These are phyloP conservation scores for Dinochytrium kinnereticum DNA, from an alignment of 371 early-diverging fungal genomes.

Conservation along the genomic window DNA sequence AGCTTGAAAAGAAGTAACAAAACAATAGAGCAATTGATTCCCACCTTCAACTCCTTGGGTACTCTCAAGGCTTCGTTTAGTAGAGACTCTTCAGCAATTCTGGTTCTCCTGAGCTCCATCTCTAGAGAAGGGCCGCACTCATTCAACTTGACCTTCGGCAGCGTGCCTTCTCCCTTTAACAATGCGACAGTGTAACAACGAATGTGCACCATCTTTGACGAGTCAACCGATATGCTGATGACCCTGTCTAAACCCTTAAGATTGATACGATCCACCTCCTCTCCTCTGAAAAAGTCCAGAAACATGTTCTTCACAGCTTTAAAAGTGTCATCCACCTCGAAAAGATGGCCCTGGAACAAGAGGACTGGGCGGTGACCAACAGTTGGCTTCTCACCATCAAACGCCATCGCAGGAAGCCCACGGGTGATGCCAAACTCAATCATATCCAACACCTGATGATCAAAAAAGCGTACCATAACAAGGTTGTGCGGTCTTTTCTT, in stretches of 20 bases:
- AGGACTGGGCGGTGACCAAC: conserved; percentile 89
- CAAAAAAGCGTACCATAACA: conserved; percentile 87
- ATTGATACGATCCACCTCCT: conserved; percentile 65
- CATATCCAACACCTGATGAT: conserved; percentile 93
- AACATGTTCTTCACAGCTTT: conserved; percentile 81
- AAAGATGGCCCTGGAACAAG: conserved; percentile 89
- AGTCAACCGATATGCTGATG: conserved; percentile 55
- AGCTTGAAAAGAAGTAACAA: no score
- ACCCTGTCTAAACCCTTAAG: conserved; percentile 90
- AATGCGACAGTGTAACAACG: conserved; percentile 80
- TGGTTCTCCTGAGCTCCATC: conserved; percentile 75
- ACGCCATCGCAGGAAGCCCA: conserved; percentile 65
- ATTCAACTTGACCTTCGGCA: conserved; percentile 89
- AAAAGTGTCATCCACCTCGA: conserved; percentile 71
- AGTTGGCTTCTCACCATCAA: conserved; percentile 78
- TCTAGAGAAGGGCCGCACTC: conserved; percentile 95
- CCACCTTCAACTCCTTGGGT: conserved; percentile 85
- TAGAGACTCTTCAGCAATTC: conserved; percentile 75
- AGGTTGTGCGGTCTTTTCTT: conserved; percentile 97
- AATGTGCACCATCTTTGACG: conserved; percentile 68
- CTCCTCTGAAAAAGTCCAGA: conserved; percentile 92
- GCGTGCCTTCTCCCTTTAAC: conserved; percentile 81
- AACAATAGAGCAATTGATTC: no score
- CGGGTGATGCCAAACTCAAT: conserved; percentile 87
- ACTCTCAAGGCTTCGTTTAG: conserved; percentile 81